phyloP scores from a whole-genome alignment of 116 monocot genomes.

The Iris pallida region DNA sequence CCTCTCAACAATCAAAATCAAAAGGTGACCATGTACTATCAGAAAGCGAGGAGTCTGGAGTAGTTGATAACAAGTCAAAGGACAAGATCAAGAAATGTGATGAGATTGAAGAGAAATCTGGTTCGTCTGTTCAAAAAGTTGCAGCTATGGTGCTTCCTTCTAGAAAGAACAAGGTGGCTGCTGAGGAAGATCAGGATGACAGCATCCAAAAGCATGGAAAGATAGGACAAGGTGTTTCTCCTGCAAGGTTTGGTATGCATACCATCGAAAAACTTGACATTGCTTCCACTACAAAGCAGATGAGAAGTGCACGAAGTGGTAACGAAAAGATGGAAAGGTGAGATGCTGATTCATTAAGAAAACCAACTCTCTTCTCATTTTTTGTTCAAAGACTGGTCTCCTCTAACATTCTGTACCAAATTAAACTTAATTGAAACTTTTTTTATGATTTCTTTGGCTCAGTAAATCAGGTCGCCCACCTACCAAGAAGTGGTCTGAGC shows the following conservation, averaged over 20 bases:
- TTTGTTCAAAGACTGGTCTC: too few species aligned
- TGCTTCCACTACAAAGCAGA: constrained; percentile 32
- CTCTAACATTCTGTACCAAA: neutral
- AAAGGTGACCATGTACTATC: constrained; percentile 23
- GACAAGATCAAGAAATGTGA: constrained; percentile 36
- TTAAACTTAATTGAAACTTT: neutral
- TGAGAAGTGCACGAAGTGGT: constrained; percentile 35
- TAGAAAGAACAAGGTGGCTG: constrained; percentile 34
- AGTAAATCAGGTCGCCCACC: constrained; percentile 50
- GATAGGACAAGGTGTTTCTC: constrained; percentile 16
- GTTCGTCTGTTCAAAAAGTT: constrained; percentile 29
- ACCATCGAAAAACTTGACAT: constrained; percentile 36
- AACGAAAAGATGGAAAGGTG: constrained; percentile 46
- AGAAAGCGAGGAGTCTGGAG: constrained; percentile 37
- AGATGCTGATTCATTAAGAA: neutral
- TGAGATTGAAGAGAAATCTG: constrained; percentile 24
- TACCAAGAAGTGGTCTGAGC: constrained; percentile 51
- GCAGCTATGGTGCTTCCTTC: constrained; percentile 15
- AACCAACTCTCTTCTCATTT: constrained; percentile 6
- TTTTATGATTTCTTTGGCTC: constrained; percentile 10
- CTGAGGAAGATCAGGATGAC: constrained; percentile 35
- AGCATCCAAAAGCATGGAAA: constrained; percentile 26
- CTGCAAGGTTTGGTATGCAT: constrained; percentile 21
- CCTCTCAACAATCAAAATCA: constrained; percentile 20
- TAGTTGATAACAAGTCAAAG: constrained; percentile 30